These are phyloP conservation scores for Thinopyrum obtusiflorum DNA, from an alignment of 202 grass and related monocot genomes.

Conservation along the genomic window DNA sequence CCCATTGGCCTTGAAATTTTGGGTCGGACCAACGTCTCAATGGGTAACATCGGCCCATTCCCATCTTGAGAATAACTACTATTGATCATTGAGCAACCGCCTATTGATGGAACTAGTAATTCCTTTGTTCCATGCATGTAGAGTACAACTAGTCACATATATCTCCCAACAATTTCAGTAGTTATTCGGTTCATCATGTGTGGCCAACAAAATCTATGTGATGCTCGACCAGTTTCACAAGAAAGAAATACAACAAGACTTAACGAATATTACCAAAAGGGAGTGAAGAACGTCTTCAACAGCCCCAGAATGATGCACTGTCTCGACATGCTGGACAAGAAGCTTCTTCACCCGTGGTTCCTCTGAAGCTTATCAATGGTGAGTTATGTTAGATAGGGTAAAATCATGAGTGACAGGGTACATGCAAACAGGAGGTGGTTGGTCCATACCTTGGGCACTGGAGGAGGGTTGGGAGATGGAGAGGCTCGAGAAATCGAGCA, in stretches of 20 bases:
- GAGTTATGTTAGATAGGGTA: background rate
- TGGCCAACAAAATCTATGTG: background rate
- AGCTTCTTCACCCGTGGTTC: conserved; percentile 67
- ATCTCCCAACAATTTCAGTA: background rate
- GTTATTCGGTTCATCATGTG: background rate
- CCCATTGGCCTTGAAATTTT: too few species aligned
- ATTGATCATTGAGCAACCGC: background rate
- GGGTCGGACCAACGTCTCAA: too few species aligned
- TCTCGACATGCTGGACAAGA: conserved; percentile 73
- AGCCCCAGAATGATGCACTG: conserved; percentile 47
- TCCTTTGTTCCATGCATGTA: background rate
- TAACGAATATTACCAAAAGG: conserved; percentile 49
- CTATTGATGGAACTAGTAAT: background rate
- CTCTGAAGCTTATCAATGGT: conserved; percentile 36
- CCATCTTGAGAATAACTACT: background rate
- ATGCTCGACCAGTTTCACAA: background rate
- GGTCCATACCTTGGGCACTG: conserved; percentile 28
- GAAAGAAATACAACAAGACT: background rate
- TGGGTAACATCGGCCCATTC: too few species aligned
- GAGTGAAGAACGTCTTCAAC: conserved; percentile 66
- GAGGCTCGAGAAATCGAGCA: conserved; percentile 67
- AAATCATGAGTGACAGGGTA: background rate
- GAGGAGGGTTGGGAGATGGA: conserved; percentile 47
- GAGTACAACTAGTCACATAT: background rate
- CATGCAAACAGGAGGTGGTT: background rate